Evolutionary conservation across 352 stramenopile genomes (phyloP).

Genomic region (Phytophthora cactorum): DNA sequence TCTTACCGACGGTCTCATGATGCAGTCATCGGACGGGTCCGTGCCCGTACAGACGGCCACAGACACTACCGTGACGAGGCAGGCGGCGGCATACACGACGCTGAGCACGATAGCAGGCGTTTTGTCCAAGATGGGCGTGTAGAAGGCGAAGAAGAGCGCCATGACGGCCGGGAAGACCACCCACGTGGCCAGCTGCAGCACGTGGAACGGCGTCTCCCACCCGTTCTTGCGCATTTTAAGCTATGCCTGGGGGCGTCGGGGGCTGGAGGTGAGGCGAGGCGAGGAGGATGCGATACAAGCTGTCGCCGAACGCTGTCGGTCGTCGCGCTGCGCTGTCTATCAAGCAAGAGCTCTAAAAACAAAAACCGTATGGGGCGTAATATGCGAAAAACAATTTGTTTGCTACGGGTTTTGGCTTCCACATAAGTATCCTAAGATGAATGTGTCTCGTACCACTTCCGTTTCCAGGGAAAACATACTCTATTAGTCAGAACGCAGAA

Average conservation of each 20-base stretch:
- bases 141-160: constrained; percentile 85
- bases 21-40: constrained; percentile 81
- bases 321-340: constrained; percentile 32
- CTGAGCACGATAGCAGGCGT: constrained; percentile 56
- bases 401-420: constrained; percentile 7
- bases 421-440: no score
- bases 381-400: constrained; percentile 2
- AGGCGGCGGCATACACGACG: constrained; percentile 62
- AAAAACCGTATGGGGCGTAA: constrained; percentile 11
- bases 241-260: constrained; percentile 1
- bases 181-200: constrained; percentile 85
- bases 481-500: neutral
- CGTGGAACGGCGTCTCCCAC: constrained; percentile 83
- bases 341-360: constrained; percentile 23
- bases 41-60: constrained; percentile 71
- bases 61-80: constrained; percentile 57
- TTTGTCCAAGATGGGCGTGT: constrained; percentile 66
- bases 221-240: constrained; percentile 71
- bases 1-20: constrained; percentile 64
- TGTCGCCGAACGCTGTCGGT: constrained; percentile 25
- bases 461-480: neutral
- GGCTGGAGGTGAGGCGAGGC: neutral
- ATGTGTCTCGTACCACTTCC: neutral
- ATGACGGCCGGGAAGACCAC: constrained; percentile 83
- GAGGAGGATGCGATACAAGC: constrained; percentile 14